Percentiles rank a stretch among this genome's conserved stretches.
phyloP scores from a whole-genome alignment of 805 yeast genomes.

The Saturnispora quitensis region DNA sequence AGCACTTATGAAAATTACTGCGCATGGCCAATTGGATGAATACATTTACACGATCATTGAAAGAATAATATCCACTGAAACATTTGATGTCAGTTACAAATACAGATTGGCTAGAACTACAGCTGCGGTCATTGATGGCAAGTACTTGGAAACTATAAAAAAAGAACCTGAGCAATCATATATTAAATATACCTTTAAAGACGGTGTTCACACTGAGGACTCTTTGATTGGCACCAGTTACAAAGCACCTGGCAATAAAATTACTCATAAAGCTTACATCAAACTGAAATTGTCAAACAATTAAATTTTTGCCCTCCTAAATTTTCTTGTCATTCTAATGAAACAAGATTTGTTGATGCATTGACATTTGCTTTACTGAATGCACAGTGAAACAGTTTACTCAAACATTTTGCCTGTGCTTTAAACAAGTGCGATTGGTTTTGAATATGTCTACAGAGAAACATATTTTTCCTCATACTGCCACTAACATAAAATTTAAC shows the following conservation, averaged over 20 bases:
- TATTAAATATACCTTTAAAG: slow-evolving; percentile 5
- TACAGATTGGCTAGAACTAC: slow-evolving; percentile 23
- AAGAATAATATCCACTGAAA: slow-evolving; percentile 45
- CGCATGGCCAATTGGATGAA: slow-evolving; percentile 49
- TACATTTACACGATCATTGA: slow-evolving; percentile 48
- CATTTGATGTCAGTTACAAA: slow-evolving; percentile 28
- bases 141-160: slow-evolving; percentile 6
- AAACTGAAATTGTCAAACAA: slow-evolving; percentile 13
- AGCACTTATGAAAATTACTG: slow-evolving; percentile 52
- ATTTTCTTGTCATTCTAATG: background rate
- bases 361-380: background rate
- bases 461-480: background rate
- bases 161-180: slow-evolving; percentile 3
- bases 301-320: background rate
- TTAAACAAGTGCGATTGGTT: background rate
- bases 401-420: background rate
- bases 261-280: slow-evolving; percentile 26
- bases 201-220: slow-evolving; percentile 22
- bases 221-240: slow-evolving; percentile 27
- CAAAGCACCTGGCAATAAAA: slow-evolving; percentile 25
- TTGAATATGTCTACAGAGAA: background rate
- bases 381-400: background rate
- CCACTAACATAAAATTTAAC: background rate
- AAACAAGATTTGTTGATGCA: background rate
- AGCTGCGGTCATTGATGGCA: slow-evolving; percentile 28